phyloP scores from a whole-genome alignment of 768 basidiomycete genomes.

The Leccinum disarticulatum region DNA sequence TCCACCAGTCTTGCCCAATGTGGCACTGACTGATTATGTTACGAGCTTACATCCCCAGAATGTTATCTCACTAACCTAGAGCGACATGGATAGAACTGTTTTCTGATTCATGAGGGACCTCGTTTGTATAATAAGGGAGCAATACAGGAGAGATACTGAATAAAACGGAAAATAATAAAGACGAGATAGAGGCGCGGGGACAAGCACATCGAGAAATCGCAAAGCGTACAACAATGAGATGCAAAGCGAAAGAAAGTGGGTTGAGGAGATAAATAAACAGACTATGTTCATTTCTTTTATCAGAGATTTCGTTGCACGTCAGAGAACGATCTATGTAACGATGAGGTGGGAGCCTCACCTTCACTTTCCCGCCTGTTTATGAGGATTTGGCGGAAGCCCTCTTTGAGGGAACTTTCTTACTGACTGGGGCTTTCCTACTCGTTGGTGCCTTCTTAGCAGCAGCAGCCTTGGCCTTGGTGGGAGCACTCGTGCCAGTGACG shows the following conservation, averaged over 20 bases:
- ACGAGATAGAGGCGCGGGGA: slow-evolving; percentile 12
- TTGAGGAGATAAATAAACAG: slow-evolving; percentile 4
- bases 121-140: slow-evolving; percentile 19
- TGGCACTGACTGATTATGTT: not conserved
- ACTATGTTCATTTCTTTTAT: not conserved
- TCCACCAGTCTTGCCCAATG: not conserved
- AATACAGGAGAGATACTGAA: slow-evolving; percentile 31
- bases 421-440: slow-evolving; percentile 26
- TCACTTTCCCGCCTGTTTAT: slow-evolving; percentile 8
- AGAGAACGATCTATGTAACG: not conserved
- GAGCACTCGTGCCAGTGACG: slow-evolving; percentile 48
- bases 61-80: not conserved
- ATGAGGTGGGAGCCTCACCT: slow-evolving; percentile 1
- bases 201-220: slow-evolving; percentile 32
- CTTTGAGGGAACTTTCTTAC: slow-evolving; percentile 27
- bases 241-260: slow-evolving; percentile 11
- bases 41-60: not conserved
- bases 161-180: slow-evolving; percentile 28
- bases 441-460: slow-evolving; percentile 35
- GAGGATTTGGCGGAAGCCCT: slow-evolving; percentile 19
- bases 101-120: slow-evolving; percentile 1
- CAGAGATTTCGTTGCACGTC: not conserved
- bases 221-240: slow-evolving; percentile 24
- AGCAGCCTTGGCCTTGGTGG: slow-evolving; percentile 34
- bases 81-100: not conserved